Evolutionary conservation across 352 stramenopile genomes (phyloP).

Genomic region (Globisporangium irregulare): DNA sequence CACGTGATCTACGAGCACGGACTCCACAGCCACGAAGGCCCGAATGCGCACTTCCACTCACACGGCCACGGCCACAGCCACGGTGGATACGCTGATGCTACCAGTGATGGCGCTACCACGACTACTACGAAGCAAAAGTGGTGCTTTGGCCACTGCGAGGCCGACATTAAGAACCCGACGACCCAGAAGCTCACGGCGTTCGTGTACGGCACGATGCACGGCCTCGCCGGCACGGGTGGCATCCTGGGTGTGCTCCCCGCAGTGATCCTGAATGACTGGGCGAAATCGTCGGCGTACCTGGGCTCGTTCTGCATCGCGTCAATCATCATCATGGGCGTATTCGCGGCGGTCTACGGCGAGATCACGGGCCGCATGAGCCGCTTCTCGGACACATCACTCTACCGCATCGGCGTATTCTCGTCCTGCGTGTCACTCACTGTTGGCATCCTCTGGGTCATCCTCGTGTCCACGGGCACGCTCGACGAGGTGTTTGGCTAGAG

Average conservation of each 20-base stretch:
- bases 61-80: constrained; percentile 6
- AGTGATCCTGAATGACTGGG: constrained; percentile 77
- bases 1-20: constrained; percentile 39
- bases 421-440: constrained; percentile 62
- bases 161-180: constrained; percentile 57
- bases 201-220: constrained; percentile 82
- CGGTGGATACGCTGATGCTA: neutral
- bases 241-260: constrained; percentile 84
- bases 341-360: constrained; percentile 79
- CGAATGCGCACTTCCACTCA: constrained; percentile 9
- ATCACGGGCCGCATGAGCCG: constrained; percentile 56
- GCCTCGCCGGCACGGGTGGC: constrained; percentile 65
- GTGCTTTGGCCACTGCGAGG: constrained; percentile 37
- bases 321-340: constrained; percentile 87
- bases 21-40: constrained; percentile 27
- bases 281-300: constrained; percentile 76
- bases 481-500: constrained; percentile 63
- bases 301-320: constrained; percentile 80
- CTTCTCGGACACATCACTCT: constrained; percentile 53
- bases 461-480: constrained; percentile 63
- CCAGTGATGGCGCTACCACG: neutral
- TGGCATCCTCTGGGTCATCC: constrained; percentile 66
- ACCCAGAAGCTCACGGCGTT: constrained; percentile 74
- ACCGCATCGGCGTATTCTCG: constrained; percentile 63
- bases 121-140: constrained; percentile 15